phyloP scores from a whole-genome alignment of 805 yeast species.

The Zygoascus flipseniorum region DNA sequence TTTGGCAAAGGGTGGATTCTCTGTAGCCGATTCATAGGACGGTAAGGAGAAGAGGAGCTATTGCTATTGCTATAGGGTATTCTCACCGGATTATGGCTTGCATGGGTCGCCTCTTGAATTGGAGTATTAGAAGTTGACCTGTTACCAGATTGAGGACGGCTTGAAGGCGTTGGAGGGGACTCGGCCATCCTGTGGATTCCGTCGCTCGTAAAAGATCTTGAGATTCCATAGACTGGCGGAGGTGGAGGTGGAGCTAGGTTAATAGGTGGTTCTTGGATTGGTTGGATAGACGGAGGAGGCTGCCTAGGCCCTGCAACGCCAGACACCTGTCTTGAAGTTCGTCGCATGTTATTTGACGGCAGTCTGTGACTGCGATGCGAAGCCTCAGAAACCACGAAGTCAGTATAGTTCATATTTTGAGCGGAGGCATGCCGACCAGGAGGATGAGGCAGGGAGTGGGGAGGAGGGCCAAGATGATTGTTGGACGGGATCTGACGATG shows the following conservation, averaged over 20 bases:
- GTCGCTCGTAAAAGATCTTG: not conserved
- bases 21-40: not conserved
- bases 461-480: not conserved
- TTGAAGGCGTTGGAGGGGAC: not conserved
- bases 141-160: not conserved
- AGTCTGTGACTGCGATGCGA: not conserved
- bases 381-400: not conserved
- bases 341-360: not conserved
- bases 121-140: not conserved
- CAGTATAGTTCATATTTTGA: not conserved
- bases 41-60: not conserved
- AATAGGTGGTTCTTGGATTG: not conserved
- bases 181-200: not conserved
- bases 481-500: slow-evolving; percentile 4
- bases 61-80: not conserved
- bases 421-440: not conserved
- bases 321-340: not conserved
- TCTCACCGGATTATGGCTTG: not conserved
- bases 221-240: not conserved
- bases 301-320: slow-evolving; percentile 1
- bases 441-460: not conserved
- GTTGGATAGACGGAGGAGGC: slow-evolving; percentile 2
- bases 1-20: not conserved
- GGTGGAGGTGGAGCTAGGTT: not conserved
- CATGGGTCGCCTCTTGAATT: not conserved